A percentile compares a stretch with the other conserved stretches of the same genome.
Conservation (phyloP, 805 yeast species). For the Pichia occidentalis region DNA sequence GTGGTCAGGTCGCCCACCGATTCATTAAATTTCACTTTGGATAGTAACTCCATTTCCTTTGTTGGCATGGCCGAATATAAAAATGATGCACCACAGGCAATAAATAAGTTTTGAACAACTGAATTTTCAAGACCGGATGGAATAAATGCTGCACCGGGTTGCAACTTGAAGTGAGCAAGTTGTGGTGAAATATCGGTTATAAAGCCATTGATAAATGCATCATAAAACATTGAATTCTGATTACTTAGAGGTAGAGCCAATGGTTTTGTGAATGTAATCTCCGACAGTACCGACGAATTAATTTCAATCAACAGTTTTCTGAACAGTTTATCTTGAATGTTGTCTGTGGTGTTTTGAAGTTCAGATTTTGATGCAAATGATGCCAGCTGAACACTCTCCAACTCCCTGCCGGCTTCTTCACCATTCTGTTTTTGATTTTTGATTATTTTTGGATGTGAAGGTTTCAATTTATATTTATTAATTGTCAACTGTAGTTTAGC, state of each 20-base stretch:
- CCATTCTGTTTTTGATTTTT: too few relatives aligned
- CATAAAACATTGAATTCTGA: constrained; percentile 17
- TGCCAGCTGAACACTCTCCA: background rate
- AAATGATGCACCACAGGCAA: constrained; percentile 37
- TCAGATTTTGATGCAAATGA: background rate
- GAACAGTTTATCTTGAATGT: constrained; percentile 18
- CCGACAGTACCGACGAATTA: constrained; percentile 2
- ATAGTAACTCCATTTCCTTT: constrained; percentile 19
- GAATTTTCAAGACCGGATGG: constrained; percentile 30
- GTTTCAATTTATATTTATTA: too few relatives aligned
- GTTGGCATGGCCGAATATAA: constrained; percentile 23
- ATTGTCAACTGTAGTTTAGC: too few relatives aligned
- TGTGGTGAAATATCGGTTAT: constrained; percentile 38
- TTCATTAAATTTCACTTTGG: constrained; percentile 20
- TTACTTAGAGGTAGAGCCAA: background rate
- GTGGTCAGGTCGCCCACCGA: constrained; percentile 17
- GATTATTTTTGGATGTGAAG: too few relatives aligned
- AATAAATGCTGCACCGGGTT: constrained; percentile 36
- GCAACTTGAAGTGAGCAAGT: constrained; percentile 33
- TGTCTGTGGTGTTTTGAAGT: background rate
- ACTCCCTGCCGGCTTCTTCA: background rate
- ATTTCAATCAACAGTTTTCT: constrained; percentile 18
- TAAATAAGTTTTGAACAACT: constrained; percentile 30
- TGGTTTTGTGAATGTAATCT: too few relatives aligned
- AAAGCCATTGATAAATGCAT: constrained; percentile 36